Conservation (phyloP, 257 asterid species). For the Fraxinus excelsior region DNA sequence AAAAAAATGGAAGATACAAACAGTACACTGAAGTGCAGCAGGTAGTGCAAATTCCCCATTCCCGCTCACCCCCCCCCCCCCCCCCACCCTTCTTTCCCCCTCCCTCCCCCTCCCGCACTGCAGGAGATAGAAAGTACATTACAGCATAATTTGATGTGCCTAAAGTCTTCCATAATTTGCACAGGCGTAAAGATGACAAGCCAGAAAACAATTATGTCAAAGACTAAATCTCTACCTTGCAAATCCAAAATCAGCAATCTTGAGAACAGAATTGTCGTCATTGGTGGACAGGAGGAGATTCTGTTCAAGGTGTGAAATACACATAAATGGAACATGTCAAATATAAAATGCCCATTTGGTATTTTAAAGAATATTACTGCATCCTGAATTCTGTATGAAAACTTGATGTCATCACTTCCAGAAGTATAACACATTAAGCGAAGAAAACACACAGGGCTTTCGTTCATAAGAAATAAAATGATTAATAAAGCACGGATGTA, state of each 20-base stretch:
- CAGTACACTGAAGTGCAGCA: background rate
- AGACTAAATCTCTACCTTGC: constrained; percentile 64
- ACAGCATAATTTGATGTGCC: background rate
- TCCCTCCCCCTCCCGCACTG: background rate
- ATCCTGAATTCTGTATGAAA: constrained; percentile 4
- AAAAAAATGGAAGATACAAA: background rate
- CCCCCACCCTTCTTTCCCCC: background rate
- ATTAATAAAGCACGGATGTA: background rate
- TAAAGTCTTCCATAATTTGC: background rate
- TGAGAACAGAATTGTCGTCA: constrained; percentile 37
- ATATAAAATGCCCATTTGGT: constrained; percentile 21
- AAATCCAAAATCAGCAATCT: constrained; percentile 71
- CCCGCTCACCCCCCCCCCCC: background rate
- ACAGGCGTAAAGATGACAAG: background rate
- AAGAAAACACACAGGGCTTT: background rate
- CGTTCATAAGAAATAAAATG: constrained; percentile 7
- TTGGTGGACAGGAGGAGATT: constrained; percentile 53
- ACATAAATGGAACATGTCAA: constrained; percentile 26
- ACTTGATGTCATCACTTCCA: constrained; percentile 8
- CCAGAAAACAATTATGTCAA: constrained; percentile 4
- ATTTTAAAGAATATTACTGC: background rate
- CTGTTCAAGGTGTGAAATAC: constrained; percentile 37
- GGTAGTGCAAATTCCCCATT: background rate
- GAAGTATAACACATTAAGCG: background rate
- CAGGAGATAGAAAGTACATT: background rate